These are phyloP conservation scores for Apiotrichum gracile DNA, from an alignment of 1,284 basidiomycete genomes.

Conservation along the genomic window DNA sequence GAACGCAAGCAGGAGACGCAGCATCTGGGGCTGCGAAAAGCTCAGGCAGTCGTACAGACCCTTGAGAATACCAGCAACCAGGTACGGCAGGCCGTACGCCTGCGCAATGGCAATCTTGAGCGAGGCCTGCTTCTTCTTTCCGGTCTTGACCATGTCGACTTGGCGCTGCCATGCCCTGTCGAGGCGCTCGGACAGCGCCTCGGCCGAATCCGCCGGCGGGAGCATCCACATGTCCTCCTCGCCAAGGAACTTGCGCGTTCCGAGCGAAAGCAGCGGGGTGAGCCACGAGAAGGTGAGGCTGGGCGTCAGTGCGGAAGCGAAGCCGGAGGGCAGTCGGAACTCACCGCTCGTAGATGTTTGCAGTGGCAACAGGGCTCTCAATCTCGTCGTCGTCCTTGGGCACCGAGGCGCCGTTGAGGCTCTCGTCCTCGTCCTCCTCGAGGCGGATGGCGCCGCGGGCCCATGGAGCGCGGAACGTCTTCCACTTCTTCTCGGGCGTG, in stretches of 20 bases:
- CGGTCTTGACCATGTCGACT: conserved; percentile 39
- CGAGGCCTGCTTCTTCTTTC: conserved; percentile 61
- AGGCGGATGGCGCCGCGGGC: conserved; percentile 33
- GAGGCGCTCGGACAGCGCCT: conserved; percentile 63
- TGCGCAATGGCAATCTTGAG: conserved; percentile 67
- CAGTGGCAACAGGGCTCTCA: conserved; percentile 69
- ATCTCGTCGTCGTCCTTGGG: conserved; percentile 49
- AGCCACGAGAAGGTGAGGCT: conserved; percentile 3
- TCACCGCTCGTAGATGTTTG: conserved; percentile 64
- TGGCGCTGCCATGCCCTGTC: conserved; percentile 48
- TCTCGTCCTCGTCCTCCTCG: conserved; percentile 40
- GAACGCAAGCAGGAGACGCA: conserved; percentile 72
- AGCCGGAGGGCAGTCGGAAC: not conserved
- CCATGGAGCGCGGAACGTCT: conserved; percentile 6
- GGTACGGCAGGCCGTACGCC: conserved; percentile 74
- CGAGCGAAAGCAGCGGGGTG: conserved; percentile 33
- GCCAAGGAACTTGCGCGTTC: conserved; percentile 55
- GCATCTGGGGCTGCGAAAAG: conserved; percentile 84
- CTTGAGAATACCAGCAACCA: conserved; percentile 65
- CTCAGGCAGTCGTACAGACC: conserved; percentile 69
- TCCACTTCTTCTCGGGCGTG: conserved; percentile 57
- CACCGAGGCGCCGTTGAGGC: conserved; percentile 21
- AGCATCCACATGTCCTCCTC: conserved; percentile 71
- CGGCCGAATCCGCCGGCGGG: conserved; percentile 63
- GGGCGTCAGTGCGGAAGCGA: not conserved